These are phyloP conservation scores for Verticillium nonalfalfae DNA, from an alignment of 2,329 filamentous ascomycete species.

Conservation along the genomic window DNA sequence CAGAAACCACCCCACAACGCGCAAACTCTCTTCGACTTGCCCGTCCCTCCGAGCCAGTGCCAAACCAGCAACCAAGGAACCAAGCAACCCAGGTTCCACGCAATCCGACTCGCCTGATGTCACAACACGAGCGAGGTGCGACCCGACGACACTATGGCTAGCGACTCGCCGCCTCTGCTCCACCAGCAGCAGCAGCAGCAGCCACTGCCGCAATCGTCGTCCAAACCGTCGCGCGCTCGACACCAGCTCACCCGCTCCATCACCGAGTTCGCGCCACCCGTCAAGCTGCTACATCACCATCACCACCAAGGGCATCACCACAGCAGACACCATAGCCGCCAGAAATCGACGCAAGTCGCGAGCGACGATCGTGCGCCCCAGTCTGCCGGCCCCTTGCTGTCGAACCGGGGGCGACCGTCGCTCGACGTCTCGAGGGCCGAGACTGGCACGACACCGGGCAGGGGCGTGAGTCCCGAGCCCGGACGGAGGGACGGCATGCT, in stretches of 20 bases:
- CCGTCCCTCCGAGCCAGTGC: background rate
- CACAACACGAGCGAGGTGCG: background rate
- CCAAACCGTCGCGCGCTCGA: conserved; percentile 19
- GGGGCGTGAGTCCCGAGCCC: background rate
- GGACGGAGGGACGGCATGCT: background rate
- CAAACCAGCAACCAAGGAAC: background rate
- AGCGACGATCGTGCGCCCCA: conserved; percentile 17
- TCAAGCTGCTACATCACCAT: conserved; percentile 30
- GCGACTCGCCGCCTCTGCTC: background rate
- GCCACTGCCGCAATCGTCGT: background rate
- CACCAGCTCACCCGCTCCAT: conserved; percentile 52
- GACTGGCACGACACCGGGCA: conserved; percentile 27
- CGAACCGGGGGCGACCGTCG: conserved; percentile 27
- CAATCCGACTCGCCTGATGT: background rate
- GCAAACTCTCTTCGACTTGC: background rate
- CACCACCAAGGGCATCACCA: conserved; percentile 19
- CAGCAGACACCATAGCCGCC: conserved; percentile 20
- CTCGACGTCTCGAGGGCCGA: conserved; percentile 40
- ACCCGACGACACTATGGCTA: background rate
- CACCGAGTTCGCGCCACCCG: conserved; percentile 44
- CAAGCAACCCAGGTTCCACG: background rate
- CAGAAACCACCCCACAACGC: background rate
- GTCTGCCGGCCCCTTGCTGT: conserved; percentile 11
- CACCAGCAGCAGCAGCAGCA: background rate
- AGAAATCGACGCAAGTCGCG: conserved; percentile 16